phyloP scores from a whole-genome alignment of 148 eudicot species.

The Suaeda aralocaspica region DNA sequence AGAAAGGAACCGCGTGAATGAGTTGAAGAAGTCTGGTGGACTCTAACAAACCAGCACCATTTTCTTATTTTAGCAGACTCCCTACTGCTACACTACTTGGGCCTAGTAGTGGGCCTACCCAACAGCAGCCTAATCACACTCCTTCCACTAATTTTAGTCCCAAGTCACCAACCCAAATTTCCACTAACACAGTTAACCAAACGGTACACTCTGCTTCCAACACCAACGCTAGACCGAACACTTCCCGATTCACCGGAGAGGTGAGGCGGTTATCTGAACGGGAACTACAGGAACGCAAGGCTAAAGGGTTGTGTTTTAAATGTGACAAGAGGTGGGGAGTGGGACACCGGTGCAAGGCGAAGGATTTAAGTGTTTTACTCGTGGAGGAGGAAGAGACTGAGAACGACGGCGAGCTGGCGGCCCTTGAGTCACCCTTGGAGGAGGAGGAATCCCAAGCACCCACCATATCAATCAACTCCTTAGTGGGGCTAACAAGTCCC shows the following conservation, averaged over 20 bases:
- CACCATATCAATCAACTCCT: not conserved
- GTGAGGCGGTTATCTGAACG: not conserved
- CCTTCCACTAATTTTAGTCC: no score
- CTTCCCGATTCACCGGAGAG: not conserved
- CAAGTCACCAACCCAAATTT: not conserved
- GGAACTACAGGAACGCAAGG: not conserved
- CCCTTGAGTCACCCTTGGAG: not conserved
- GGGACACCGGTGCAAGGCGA: not conserved
- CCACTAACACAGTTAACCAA: not conserved
- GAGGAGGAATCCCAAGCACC: not conserved
- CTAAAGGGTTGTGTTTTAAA: not conserved
- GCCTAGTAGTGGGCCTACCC: no score
- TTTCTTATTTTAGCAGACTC: no score
- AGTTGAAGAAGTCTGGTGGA: not conserved
- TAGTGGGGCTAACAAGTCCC: not conserved
- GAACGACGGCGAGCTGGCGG: not conserved
- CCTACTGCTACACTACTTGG: no score
- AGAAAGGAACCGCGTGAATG: not conserved
- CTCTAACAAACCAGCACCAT: no score
- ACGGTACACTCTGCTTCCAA: not conserved
- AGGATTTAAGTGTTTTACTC: not conserved
- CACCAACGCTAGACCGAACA: not conserved
- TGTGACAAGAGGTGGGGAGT: not conserved
- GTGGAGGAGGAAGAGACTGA: not conserved
- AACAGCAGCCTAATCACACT: no score